phyloP scores from a whole-genome alignment of 176 grass and related monocot genomes.

The Ensete glaucum region DNA sequence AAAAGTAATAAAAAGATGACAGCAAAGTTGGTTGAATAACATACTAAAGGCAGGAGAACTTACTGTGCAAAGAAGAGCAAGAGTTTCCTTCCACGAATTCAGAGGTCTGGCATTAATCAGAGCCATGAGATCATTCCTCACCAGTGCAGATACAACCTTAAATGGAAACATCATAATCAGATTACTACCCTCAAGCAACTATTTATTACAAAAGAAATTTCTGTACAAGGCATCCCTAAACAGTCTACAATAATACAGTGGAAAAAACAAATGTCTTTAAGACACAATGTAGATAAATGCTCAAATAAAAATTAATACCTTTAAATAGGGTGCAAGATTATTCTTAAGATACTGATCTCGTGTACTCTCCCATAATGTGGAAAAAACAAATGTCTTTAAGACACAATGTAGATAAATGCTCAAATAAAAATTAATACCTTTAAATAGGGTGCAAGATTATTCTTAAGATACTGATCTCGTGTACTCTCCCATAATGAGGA shows the following conservation, averaged over 20 bases:
- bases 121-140: slow-evolving; percentile 77
- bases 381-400: neutral
- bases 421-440: slow-evolving; percentile 40
- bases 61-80: slow-evolving; percentile 96
- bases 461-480: slow-evolving; percentile 75
- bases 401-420: slow-evolving; percentile 1
- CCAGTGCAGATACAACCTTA: slow-evolving; percentile 97
- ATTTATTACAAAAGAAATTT: neutral
- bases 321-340: slow-evolving; percentile 67
- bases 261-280: neutral
- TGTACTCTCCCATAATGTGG: slow-evolving; percentile 82
- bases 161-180: slow-evolving; percentile 12
- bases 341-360: slow-evolving; percentile 78
- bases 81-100: slow-evolving; percentile 93
- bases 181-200: slow-evolving; percentile 17
- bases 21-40: slow-evolving; percentile 18
- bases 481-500: slow-evolving; percentile 81
- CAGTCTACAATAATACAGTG: neutral
- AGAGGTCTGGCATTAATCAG: slow-evolving; percentile 88
- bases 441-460: slow-evolving; percentile 64
- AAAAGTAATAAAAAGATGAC: neutral
- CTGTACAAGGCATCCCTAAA: neutral
- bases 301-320: slow-evolving; percentile 34
- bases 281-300: neutral
- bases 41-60: slow-evolving; percentile 13